phyloP scores from a whole-genome alignment of 2,329 filamentous ascomycete genomes.

The Pseudogymnoascus sp. region DNA sequence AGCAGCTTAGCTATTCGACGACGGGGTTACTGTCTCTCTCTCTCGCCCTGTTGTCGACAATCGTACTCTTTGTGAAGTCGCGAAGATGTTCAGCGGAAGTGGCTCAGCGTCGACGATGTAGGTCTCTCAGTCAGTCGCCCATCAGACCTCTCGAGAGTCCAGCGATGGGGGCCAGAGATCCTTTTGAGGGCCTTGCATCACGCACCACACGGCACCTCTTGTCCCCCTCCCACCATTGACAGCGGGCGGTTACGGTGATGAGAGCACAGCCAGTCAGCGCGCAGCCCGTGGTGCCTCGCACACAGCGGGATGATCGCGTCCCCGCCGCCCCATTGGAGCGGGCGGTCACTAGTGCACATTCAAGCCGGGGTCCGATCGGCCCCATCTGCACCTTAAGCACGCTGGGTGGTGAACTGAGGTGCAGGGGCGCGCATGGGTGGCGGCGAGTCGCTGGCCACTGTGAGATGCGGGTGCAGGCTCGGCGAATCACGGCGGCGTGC shows the following conservation, averaged over 20 bases:
- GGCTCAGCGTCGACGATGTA: not conserved
- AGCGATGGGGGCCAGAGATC: constrained; percentile 2
- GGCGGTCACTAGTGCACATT: not conserved
- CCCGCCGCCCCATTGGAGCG: not conserved
- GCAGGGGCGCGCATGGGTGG: not conserved
- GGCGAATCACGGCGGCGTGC: not conserved
- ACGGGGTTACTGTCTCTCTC: not conserved
- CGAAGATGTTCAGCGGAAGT: not conserved
- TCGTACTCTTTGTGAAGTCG: not conserved
- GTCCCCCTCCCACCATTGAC: not conserved
- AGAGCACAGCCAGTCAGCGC: not conserved
- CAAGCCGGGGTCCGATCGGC: not conserved
- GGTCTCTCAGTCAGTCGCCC: constrained; percentile 4
- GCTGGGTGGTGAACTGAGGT: not conserved
- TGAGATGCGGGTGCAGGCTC: not conserved
- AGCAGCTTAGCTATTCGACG: not conserved
- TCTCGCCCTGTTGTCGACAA: not conserved
- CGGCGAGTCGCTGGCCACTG: not conserved
- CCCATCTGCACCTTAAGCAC: not conserved
- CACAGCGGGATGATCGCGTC: constrained; percentile 3
- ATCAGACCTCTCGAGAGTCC: constrained; percentile 1
- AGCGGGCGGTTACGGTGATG: constrained; percentile 1
- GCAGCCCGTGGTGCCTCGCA: not conserved
- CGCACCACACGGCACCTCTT: not conserved
- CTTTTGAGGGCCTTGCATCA: constrained; percentile 3